These are phyloP conservation scores for Pyrrhoderma lamaoense DNA, from an alignment of 1,284 basidiomycete species.

Conservation along the genomic window DNA sequence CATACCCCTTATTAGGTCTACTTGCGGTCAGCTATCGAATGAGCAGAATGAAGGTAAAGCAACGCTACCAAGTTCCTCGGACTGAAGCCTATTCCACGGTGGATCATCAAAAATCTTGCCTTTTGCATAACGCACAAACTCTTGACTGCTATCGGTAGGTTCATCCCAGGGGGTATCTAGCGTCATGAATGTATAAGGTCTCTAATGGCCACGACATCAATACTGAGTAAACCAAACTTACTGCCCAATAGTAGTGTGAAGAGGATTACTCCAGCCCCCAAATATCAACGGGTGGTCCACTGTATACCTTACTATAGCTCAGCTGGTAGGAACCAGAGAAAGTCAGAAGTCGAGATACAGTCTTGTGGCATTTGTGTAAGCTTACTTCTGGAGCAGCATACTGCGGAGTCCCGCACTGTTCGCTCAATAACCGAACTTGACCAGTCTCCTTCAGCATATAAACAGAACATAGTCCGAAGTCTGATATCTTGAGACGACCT, in stretches of 20 bases:
- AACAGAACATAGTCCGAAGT: slow-evolving; percentile 92
- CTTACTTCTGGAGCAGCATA: slow-evolving; percentile 91
- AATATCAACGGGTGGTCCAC: slow-evolving; percentile 89
- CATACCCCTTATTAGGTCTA: slow-evolving; percentile 69
- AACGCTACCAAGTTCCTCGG: slow-evolving; percentile 51
- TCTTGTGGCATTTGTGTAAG: too few species aligned
- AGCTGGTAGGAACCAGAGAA: slow-evolving; percentile 39
- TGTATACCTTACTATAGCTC: slow-evolving; percentile 54
- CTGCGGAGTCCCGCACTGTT: slow-evolving; percentile 88
- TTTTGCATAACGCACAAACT: slow-evolving; percentile 70
- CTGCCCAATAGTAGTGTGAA: slow-evolving; percentile 91
- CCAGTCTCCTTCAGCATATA: slow-evolving; percentile 87
- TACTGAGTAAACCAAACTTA: slow-evolving; percentile 38
- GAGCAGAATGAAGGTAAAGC: background rate
- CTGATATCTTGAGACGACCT: slow-evolving; percentile 84
- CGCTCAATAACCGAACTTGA: slow-evolving; percentile 59
- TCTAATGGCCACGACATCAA: too few species aligned
- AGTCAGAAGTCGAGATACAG: background rate
- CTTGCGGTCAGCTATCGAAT: background rate
- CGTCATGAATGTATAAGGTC: background rate
- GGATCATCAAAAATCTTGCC: slow-evolving; percentile 71
- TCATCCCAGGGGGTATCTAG: slow-evolving; percentile 98
- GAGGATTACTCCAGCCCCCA: slow-evolving; percentile 98
- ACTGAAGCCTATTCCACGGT: slow-evolving; percentile 76
- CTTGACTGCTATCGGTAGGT: slow-evolving; percentile 72